Percentiles rank a stretch among this genome's conserved stretches.
Conservation (phyloP, 2,329 filamentous ascomycete species). For the Sporothrix phasma region DNA sequence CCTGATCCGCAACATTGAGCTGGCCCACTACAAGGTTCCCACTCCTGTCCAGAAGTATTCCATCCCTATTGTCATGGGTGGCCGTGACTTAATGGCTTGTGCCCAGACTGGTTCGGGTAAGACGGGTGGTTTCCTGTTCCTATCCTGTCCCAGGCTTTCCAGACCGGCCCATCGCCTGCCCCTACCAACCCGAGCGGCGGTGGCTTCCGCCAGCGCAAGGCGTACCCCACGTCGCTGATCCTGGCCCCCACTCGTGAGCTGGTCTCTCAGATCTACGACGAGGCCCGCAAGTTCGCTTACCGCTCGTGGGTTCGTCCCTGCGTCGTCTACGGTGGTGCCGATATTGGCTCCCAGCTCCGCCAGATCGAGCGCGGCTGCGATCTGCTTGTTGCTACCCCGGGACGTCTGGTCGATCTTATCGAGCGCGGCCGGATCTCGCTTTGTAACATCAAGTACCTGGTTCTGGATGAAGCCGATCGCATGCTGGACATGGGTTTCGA, state of each 20-base stretch:
- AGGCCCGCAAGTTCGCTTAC: slow-evolving; percentile 96
- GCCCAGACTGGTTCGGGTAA: slow-evolving; percentile 99
- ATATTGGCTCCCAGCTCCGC: slow-evolving; percentile 95
- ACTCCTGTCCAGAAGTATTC: slow-evolving; percentile 99
- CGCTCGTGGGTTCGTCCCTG: slow-evolving; percentile 98
- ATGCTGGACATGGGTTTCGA: slow-evolving; percentile 99
- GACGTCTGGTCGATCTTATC: slow-evolving; percentile 94
- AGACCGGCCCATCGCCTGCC: slow-evolving; percentile 67
- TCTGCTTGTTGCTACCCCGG: slow-evolving; percentile 90
- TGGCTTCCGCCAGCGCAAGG: slow-evolving; percentile 91
- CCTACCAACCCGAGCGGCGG: slow-evolving; percentile 47
- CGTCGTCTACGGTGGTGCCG: slow-evolving; percentile 97
- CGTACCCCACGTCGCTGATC: slow-evolving; percentile 91
- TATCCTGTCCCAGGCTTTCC: slow-evolving; percentile 94
- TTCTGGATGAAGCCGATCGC: slow-evolving; percentile 97
- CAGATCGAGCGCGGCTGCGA: slow-evolving; percentile 97
- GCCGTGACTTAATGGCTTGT: slow-evolving; percentile 98
- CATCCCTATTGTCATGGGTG: slow-evolving; percentile 95
- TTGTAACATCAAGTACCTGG: slow-evolving; percentile 97
- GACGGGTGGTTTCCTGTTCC: slow-evolving; percentile 98
- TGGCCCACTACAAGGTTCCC: slow-evolving; percentile 89
- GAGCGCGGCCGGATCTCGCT: slow-evolving; percentile 97
- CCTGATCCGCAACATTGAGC: slow-evolving; percentile 81
- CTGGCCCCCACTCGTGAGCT: slow-evolving; percentile 95
- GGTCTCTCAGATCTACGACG: slow-evolving; percentile 96